Evolutionary conservation across 1,139 yeast species (phyloP), one percentile per base, ranked within the genome.

Genomic region (Diutina mesorugosa): DNA sequence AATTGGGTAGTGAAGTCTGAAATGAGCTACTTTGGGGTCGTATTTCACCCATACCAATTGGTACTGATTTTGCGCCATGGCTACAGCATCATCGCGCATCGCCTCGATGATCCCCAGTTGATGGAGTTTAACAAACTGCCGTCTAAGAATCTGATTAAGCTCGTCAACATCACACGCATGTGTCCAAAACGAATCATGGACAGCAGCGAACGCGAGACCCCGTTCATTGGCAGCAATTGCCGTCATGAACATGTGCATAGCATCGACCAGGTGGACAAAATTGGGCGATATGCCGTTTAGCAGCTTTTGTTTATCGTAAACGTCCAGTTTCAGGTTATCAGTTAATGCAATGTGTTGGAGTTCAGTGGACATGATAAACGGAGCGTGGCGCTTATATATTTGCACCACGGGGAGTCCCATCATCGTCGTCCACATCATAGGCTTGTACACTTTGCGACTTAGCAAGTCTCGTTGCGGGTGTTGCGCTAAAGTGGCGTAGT

Each of bases 121-220:
- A 60, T 76, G 72, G 50, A 76, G 61, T 4, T 70, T 61, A 3
- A 76, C 68, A 61, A 76, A 76, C 58, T 70, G 69, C 26, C 70
- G 64, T 21, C 80, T 60, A 2, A 74, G 60, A 1, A 71, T 56
- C 6, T 35, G 56, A 0, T 71, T 65, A 18, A 76, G 63, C 16
- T 55, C 29, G 7, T 64, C 68, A 6, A 72, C 77, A 48, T 71
- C 67, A 26, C 65, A 55, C 0, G 79, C 69, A 59, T 71, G 68
- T 2, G 79, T 76, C 80, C 80, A 76, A 59, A 68, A 76, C 10
- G 78, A 73, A 61, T 76, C 80, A 61, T 76, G 80, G 3, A 76
- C 77, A 0, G 78, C 68, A 1, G 68, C 74, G 64, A 76, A 74
- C 7, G 69, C 62, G 14, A 74, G 60, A 0, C 60, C 59, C 1